Base-by-base conservation (phyloP, 2,329 filamentous ascomycete genomes). In the Aspergillus sp. region DNA sequence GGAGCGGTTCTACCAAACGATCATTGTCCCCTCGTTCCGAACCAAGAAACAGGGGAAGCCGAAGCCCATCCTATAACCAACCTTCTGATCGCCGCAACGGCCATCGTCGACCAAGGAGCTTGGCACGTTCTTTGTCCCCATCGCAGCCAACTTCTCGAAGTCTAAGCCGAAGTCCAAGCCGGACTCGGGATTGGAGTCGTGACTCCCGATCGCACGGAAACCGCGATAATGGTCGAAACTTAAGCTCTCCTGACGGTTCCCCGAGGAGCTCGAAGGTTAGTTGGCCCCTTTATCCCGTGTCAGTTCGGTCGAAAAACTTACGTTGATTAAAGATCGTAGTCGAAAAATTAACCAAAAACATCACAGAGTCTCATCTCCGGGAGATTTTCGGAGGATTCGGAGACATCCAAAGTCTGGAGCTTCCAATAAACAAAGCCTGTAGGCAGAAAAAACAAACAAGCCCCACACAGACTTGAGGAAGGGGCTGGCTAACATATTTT, bases 321-420 rank as follows among this genome's bases (percentile, higher is more conserved):
- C 36, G 22, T 29, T 9, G 7, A 49, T 42, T 5, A 29, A 50
- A 97, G 91, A 93, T 99, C 73, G 92, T 99, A 18, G 90, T 99
- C 51, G 95, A 99, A 77, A 93, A 96, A 63, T 83, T 99, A 71
- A 96, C 94, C 4, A 96, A 96, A 76, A 98, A 96, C 71, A 89
- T 99, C 67, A 96, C 91, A 59, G 91, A 94, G 73, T 85, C 85
- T 18, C 95, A 99, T 70, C 81, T 99, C 6, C 85, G 87, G 66
- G 95, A 99, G 74, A 96, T 99, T 61, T 99, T 99, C 73, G 90
- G 91, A 52, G 84, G 86, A 42, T 99, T 95, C 73, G 95, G 95
- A 54, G 83, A 84, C 20, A 96, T 99, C 67, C 85, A 89, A 68
- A 91, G 95, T 67, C 81, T 99, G 22, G 92, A 97, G 70, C 85